These are phyloP conservation scores for Ormosia emarginata DNA, from an alignment of 306 rosid species.

Conservation along the genomic window DNA sequence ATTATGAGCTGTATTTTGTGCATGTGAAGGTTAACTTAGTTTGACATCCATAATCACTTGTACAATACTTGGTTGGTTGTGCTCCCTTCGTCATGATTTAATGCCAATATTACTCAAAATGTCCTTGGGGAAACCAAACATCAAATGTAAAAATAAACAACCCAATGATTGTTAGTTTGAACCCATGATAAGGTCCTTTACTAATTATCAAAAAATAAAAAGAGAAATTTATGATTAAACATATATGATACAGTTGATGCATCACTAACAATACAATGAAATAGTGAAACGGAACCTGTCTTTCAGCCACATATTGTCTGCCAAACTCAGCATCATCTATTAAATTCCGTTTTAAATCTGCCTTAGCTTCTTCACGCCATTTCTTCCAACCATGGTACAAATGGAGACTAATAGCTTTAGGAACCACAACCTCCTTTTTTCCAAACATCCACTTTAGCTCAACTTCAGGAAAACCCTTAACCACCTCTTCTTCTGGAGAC, in stretches of 20 bases:
- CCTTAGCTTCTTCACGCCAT: slow-evolving; percentile 86
- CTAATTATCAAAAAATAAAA: neutral
- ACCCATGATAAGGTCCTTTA: neutral
- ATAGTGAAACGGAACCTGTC: slow-evolving; percentile 54
- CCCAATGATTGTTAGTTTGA: neutral
- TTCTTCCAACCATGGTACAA: slow-evolving; percentile 91
- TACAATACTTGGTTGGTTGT: neutral
- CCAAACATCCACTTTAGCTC: slow-evolving; percentile 91
- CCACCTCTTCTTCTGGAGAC: slow-evolving; percentile 73
- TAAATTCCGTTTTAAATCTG: slow-evolving; percentile 63
- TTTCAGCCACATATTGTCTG: slow-evolving; percentile 61
- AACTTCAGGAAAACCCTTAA: slow-evolving; percentile 87
- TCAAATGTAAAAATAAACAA: neutral
- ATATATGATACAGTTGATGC: neutral
- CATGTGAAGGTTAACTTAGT: neutral
- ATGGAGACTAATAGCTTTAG: slow-evolving; percentile 74
- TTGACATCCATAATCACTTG: neutral
- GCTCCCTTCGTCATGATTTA: neutral
- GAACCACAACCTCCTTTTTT: slow-evolving; percentile 75
- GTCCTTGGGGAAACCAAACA: neutral
- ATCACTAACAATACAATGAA: neutral
- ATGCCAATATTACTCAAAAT: neutral
- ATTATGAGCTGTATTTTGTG: neutral
- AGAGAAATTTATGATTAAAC: neutral
- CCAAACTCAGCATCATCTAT: slow-evolving; percentile 65